Percentiles rank a stretch among this genome's conserved stretches.
Evolutionary conservation across 208 protist species (phyloP).

Genomic region (Herpetomonas samuelpessoai): DNA sequence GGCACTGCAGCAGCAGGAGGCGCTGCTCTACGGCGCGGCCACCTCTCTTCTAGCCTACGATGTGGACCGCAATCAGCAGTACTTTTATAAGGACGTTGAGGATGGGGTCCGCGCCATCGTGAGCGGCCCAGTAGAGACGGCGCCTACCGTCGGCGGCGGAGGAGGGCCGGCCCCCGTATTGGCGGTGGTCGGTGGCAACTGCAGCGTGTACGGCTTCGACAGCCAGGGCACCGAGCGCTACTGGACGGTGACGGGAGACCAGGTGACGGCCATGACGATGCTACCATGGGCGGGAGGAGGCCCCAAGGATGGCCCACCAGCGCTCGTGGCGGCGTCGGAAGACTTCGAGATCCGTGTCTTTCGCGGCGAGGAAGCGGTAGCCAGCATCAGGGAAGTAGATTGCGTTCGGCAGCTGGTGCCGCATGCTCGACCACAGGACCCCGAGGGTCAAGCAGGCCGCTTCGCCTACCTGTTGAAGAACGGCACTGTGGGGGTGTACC

Average conservation of each 20-base stretch:
- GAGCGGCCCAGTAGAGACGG: constrained; percentile 54
- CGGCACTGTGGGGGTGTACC: constrained; percentile 93
- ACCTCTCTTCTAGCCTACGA: constrained; percentile 92
- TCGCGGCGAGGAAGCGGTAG: constrained; percentile 81
- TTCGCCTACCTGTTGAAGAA: constrained; percentile 93
- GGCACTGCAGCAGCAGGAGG: constrained; percentile 45
- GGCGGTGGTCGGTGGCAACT: constrained; percentile 93
- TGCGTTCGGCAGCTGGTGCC: constrained; percentile 63
- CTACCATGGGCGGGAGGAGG: constrained; percentile 46
- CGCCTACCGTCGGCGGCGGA: constrained; percentile 5
- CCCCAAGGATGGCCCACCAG: constrained; percentile 14
- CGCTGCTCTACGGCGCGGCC: constrained; percentile 86
- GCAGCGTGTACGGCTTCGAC: constrained; percentile 94
- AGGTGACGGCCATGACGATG: constrained; percentile 85
- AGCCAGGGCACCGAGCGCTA: constrained; percentile 82
- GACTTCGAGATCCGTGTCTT: constrained; percentile 94
- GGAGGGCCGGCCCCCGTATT: constrained; percentile 28
- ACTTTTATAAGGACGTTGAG: constrained; percentile 92
- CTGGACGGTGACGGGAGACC: constrained; percentile 95
- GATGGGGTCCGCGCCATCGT: constrained; percentile 88
- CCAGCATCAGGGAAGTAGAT: constrained; percentile 82
- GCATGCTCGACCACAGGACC: constrained; percentile 9
- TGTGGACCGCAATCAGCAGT: constrained; percentile 87
- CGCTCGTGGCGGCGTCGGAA: constrained; percentile 92
- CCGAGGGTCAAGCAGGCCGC: constrained; percentile 13